Evolutionary conservation across 208 protist species (phyloP).

Genomic region (Acanthamoeba sp.): DNA sequence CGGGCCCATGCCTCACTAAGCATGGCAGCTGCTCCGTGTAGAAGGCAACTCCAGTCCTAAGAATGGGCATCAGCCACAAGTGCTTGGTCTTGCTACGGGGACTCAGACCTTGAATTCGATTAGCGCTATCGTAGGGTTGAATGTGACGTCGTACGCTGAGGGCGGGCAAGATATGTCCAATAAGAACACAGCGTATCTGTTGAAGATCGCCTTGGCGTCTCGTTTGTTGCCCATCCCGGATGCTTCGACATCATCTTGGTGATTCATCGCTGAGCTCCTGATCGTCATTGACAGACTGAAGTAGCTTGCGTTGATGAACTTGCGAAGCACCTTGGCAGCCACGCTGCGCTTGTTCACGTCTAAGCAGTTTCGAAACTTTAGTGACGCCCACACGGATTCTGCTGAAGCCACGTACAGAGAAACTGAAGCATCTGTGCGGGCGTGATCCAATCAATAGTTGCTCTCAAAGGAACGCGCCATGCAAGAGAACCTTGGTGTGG

Average conservation of each 20-base stretch:
- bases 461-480: background rate
- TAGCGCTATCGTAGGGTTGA: background rate
- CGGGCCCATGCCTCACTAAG: background rate
- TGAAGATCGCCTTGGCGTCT: constrained; percentile 27
- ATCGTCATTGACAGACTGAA: background rate
- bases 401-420: background rate
- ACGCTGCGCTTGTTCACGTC: constrained; percentile 44
- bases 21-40: background rate
- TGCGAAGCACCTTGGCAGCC: background rate
- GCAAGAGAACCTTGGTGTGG: constrained; percentile 12
- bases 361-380: background rate
- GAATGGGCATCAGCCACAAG: background rate
- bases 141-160: background rate
- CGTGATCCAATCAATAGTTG: background rate
- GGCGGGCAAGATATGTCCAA: constrained; percentile 22
- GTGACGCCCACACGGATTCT: background rate
- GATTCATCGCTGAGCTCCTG: background rate
- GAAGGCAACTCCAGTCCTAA: background rate
- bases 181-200: constrained; percentile 63
- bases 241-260: background rate
- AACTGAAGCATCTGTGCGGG: background rate
- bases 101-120: constrained; percentile 16
- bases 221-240: background rate
- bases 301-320: constrained; percentile 49
- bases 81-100: background rate